Conservation (phyloP, 2,329 filamentous ascomycete species). For the Talaromyces sp. region DNA sequence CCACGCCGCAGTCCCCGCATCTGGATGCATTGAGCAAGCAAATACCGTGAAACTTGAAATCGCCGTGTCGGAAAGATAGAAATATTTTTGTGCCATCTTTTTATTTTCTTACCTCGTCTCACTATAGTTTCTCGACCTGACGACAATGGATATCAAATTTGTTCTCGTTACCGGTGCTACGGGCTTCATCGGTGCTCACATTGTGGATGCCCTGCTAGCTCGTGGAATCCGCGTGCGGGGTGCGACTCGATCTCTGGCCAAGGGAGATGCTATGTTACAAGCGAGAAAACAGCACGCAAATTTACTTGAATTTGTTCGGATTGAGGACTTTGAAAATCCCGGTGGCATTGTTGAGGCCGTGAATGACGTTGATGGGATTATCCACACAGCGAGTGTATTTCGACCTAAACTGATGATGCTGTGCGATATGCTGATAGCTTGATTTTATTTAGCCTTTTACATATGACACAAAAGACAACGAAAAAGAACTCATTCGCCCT, state of each 20-base stretch:
- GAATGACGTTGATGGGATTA: conserved; percentile 7
- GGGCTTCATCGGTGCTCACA: conserved; percentile 24
- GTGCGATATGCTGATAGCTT: neutral
- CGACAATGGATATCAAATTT: conserved; percentile 1
- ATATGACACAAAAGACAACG: conserved; percentile 6
- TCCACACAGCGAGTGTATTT: conserved; percentile 10
- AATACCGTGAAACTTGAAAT: neutral
- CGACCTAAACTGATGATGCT: neutral
- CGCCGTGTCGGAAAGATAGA: neutral
- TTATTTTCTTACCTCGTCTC: neutral
- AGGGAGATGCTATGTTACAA: conserved; percentile 11
- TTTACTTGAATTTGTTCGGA: conserved; percentile 8
- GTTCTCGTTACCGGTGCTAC: conserved; percentile 22
- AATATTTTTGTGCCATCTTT: neutral
- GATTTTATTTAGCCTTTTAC: conserved; percentile 1
- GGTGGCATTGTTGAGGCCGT: conserved; percentile 5
- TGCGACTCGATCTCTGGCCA: conserved; percentile 10
- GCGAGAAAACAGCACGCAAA: conserved; percentile 5
- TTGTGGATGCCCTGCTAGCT: conserved; percentile 14
- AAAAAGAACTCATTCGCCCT: conserved; percentile 9
- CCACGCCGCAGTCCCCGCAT: neutral
- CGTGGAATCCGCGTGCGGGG: conserved; percentile 12
- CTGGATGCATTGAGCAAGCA: neutral
- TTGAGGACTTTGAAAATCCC: conserved; percentile 5
- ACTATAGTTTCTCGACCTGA: neutral